Base-by-base conservation (phyloP, 495 filamentous ascomycete genomes). In the Penicillium malachiteum region DNA sequence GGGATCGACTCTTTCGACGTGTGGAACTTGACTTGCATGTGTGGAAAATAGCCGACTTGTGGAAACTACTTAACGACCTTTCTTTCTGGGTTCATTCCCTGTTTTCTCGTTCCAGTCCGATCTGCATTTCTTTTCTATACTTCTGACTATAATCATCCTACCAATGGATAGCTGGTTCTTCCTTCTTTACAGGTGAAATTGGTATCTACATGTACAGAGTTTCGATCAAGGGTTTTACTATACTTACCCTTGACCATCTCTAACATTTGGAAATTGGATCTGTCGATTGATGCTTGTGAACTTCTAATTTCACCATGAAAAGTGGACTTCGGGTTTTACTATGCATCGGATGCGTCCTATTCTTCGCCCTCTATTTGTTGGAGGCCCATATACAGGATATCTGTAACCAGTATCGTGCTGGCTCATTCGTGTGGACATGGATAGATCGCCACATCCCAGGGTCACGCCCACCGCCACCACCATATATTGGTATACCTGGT, bases 331-430 rank as follows among this genome's bases (percentile, higher is more conserved):
- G 77, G 12, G 49, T 80, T 43, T 56, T 65, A 38, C 38, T 74
- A 46, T 72, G 67, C 50, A 57, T 63, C 10, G 52, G 54, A 0
- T n/a, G 71, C 7, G 17, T 77, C 2, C 48, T 76, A 13, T 26
- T 73, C 17, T 61, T 72, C 39, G 59, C 69, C 1, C 52, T 76
- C n/a, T 73, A 71, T 12, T 55, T 78, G 17, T 37, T 79, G 21
- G 70, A 73, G 41, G 52, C 59, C 12, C 66, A 74, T 48, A 59
- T 78, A 7, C 60, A 68, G 46, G 75, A 79, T 26, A 42, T 78
- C 17, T 74, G 63, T 57, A 68, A 73, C 51, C 78, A 78, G 49
- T 77, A 78, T 57, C 66, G 69, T 60, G 73, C 77, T 21, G 72
- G 72, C 49, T 59, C 67, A 58, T 81, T 79, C 52, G 48, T 79